Conservation (phyloP, 139 green algal species). For the Closterium sp. region DNA sequence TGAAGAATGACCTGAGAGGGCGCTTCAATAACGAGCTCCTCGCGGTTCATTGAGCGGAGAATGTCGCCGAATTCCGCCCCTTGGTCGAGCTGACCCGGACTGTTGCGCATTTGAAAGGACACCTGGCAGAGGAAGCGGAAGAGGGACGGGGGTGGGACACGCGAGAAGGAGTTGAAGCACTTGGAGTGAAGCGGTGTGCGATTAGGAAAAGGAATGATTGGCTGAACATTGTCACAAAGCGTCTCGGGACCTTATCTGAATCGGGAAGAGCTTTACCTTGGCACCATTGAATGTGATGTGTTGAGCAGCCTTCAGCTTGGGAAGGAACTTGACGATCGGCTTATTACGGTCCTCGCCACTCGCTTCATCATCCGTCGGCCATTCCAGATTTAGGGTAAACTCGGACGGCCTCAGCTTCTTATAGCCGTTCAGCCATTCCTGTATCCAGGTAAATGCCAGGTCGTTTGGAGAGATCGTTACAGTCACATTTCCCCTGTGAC, state of each 20-base stretch:
- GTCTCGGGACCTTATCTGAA: background rate
- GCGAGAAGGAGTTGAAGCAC: background rate
- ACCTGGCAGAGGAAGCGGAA: background rate
- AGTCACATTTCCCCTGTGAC: background rate
- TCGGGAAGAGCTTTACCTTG: background rate
- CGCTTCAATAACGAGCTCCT: conserved; percentile 25
- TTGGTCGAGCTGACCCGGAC: background rate
- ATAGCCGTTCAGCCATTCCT: conserved; percentile 22
- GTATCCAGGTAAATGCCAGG: conserved; percentile 19
- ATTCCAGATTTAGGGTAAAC: background rate
- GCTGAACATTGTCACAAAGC: too few relatives aligned
- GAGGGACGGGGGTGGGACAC: background rate
- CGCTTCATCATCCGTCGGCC: background rate
- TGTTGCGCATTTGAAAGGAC: background rate
- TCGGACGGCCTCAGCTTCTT: background rate
- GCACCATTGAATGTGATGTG: background rate
- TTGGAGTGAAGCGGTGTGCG: background rate
- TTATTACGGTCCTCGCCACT: background rate
- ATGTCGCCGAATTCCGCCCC: background rate
- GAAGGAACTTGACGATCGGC: background rate
- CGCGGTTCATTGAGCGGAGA: background rate
- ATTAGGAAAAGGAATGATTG: too few relatives aligned
- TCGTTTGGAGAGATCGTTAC: conserved; percentile 26
- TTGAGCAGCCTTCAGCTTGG: background rate
- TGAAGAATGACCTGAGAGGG: background rate